phyloP scores from a whole-genome alignment of 2,329 filamentous ascomycete genomes.

The Monilinia fructicola region DNA sequence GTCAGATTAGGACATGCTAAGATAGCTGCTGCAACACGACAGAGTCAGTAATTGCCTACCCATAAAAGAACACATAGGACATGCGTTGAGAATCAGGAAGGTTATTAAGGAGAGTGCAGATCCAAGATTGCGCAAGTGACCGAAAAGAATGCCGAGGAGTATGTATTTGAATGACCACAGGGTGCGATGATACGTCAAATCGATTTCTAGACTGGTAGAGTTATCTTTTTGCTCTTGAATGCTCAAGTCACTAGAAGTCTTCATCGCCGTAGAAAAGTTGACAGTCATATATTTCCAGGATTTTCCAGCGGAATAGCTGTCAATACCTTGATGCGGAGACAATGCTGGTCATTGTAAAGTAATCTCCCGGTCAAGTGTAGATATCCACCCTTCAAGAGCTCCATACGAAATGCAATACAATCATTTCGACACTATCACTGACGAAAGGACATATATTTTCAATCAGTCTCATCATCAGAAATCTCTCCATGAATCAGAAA shows the following conservation, averaged over 20 bases:
- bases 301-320: not conserved
- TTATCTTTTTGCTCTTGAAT: not conserved
- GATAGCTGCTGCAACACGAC: not conserved
- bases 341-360: too few relatives aligned
- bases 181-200: not conserved
- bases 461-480: too few relatives aligned
- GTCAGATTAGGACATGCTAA: not conserved
- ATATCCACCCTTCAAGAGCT: not conserved
- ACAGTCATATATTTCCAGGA: not conserved
- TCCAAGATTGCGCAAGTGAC: not conserved
- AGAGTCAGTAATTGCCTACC: not conserved
- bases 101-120: too few relatives aligned
- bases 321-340: not conserved
- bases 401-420: not conserved
- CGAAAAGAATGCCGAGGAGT: not conserved
- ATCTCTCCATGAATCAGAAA: not conserved
- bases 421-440: not conserved
- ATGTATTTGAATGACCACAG: not conserved
- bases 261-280: not conserved
- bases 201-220: not conserved
- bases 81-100: too few relatives aligned
- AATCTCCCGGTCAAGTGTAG: not conserved
- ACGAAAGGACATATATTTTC: not conserved
- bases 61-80: not conserved
- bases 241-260: too few relatives aligned